Evolutionary conservation across 2,329 filamentous ascomycete genomes (phyloP).

Genomic region (Alternaria sp.): DNA sequence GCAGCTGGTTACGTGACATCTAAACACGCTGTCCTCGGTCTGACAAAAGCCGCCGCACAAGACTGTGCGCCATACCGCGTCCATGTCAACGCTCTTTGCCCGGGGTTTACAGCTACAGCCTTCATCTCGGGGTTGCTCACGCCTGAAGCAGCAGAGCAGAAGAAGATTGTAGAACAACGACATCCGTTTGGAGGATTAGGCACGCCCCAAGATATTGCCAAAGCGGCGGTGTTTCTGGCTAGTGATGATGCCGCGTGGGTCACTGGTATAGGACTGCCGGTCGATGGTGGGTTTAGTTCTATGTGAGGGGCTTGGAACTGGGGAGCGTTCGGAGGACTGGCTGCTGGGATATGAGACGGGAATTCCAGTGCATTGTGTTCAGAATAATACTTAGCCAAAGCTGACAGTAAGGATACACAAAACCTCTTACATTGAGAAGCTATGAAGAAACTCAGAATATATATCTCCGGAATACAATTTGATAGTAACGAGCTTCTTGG

Average conservation of each 20-base stretch:
- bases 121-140: constrained; percentile 36
- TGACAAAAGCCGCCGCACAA: constrained; percentile 60
- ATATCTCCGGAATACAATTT: background rate
- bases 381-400: too few relatives aligned
- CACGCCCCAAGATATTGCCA: constrained; percentile 43
- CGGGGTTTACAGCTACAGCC: constrained; percentile 55
- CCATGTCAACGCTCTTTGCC: constrained; percentile 64
- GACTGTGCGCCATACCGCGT: constrained; percentile 61
- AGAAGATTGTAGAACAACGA: constrained; percentile 21
- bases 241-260: constrained; percentile 59
- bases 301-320: constrained; percentile 17
- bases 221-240: constrained; percentile 56
- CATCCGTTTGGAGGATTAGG: constrained; percentile 47
- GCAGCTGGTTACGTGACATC: constrained; percentile 55
- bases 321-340: background rate
- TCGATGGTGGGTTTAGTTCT: constrained; percentile 57
- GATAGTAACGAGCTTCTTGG: background rate
- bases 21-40: constrained; percentile 61
- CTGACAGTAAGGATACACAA: too few relatives aligned
- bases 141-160: constrained; percentile 15
- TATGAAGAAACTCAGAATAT: too few relatives aligned
- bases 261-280: constrained; percentile 56
- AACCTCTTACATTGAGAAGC: too few relatives aligned
- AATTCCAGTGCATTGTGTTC: background rate
- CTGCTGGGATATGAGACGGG: background rate